Evolutionary conservation across 177 flowering plant species (phyloP).

Genomic region (Vitis hybrid): DNA sequence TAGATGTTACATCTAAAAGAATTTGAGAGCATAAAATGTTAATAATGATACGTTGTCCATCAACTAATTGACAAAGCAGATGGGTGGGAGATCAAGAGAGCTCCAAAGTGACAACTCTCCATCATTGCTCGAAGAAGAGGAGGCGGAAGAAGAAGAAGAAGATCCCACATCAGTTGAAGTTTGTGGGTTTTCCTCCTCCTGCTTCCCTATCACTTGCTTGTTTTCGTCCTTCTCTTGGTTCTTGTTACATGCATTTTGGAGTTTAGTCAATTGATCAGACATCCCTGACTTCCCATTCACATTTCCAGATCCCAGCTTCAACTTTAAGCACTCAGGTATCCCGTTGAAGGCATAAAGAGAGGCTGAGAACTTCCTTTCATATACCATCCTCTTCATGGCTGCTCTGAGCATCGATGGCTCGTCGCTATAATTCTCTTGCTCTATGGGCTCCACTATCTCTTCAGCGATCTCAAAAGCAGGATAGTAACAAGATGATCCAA

Average conservation of each 20-base stretch:
- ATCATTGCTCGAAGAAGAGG: slow-evolving; percentile 18
- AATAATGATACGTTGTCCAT: background rate
- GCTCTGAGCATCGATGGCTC: slow-evolving; percentile 51
- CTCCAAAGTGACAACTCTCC: slow-evolving; percentile 56
- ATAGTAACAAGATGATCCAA: slow-evolving; percentile 16
- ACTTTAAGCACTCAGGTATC: slow-evolving; percentile 61
- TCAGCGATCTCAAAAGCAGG: slow-evolving; percentile 61
- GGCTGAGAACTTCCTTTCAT: slow-evolving; percentile 75
- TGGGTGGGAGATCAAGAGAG: slow-evolving; percentile 69
- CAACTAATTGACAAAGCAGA: slow-evolving; percentile 43
- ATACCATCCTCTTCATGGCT: slow-evolving; percentile 71
- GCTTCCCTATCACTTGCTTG: slow-evolving; percentile 4
- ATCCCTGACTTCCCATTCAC: slow-evolving; percentile 6
- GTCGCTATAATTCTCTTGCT: slow-evolving; percentile 36
- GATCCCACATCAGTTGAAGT: slow-evolving; percentile 9
- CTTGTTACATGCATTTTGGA: slow-evolving; percentile 22
- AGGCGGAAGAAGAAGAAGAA: slow-evolving; percentile 16
- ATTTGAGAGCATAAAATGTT: background rate
- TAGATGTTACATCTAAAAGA: background rate
- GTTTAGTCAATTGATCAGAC: slow-evolving; percentile 24
- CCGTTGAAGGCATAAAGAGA: slow-evolving; percentile 77
- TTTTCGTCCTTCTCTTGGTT: slow-evolving; percentile 16
- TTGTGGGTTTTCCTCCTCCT: slow-evolving; percentile 8
- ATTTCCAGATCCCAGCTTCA: slow-evolving; percentile 32
- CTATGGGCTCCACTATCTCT: slow-evolving; percentile 48